phyloP scores from a whole-genome alignment of 352 stramenopile genomes.

The Thraustotheca clavata region DNA sequence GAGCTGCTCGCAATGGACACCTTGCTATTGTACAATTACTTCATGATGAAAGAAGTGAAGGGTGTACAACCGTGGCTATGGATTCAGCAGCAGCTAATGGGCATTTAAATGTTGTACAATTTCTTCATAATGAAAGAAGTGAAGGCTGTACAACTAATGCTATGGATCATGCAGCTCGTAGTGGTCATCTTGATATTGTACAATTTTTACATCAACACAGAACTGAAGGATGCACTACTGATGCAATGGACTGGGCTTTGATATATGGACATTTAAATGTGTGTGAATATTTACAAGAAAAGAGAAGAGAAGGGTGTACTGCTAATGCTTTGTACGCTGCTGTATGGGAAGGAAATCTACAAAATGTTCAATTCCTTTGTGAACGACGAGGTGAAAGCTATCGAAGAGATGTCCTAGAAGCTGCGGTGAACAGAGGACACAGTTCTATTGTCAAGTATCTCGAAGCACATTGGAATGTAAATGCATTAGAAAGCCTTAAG shows the following conservation, averaged over 20 bases:
- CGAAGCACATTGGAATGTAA: background rate
- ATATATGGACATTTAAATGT: conserved; percentile 33
- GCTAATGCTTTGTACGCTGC: background rate
- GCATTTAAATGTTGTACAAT: conserved; percentile 9
- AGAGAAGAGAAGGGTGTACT: conserved; percentile 36
- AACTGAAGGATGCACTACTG: conserved; percentile 16
- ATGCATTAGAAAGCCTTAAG: background rate
- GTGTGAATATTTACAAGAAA: conserved; percentile 35
- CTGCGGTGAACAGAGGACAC: background rate
- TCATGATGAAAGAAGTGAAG: background rate
- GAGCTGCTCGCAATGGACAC: conserved; percentile 11
- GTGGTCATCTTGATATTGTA: conserved; percentile 3
- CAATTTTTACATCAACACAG: conserved; percentile 9
- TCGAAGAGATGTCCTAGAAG: background rate
- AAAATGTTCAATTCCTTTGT: background rate
- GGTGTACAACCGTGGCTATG: conserved; percentile 9
- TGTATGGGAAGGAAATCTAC: background rate
- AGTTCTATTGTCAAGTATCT: background rate
- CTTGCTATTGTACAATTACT: conserved; percentile 7
- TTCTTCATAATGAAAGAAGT: background rate
- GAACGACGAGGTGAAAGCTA: background rate
- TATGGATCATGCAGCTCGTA: background rate
- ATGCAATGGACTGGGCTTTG: conserved; percentile 39
- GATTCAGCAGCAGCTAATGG: conserved; percentile 1
- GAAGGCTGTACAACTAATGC: conserved; percentile 14